These are phyloP conservation scores for Cordyceps fumosorosea DNA, from an alignment of 2,329 filamentous ascomycete species.

Conservation along the genomic window DNA sequence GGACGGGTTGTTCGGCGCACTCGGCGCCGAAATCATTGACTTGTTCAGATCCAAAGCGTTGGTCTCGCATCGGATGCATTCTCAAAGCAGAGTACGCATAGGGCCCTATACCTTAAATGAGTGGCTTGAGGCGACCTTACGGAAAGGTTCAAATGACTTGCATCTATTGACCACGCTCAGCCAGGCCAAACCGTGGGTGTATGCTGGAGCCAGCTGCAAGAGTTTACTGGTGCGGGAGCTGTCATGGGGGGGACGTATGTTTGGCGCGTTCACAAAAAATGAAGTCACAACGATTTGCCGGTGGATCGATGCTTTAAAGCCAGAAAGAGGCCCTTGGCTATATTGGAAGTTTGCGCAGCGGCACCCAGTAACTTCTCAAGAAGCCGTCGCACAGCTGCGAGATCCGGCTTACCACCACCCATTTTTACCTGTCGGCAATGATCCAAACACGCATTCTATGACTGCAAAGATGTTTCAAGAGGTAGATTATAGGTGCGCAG, in stretches of 20 bases:
- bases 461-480: too few species aligned
- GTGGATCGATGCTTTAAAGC: background rate
- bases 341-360: conserved; percentile 1
- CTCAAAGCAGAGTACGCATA: background rate
- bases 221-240: conserved; percentile 36
- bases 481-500: background rate
- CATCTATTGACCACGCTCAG: background rate
- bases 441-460: background rate
- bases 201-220: conserved; percentile 29
- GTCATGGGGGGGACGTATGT: conserved; percentile 40
- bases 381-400: background rate
- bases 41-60: background rate
- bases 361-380: background rate
- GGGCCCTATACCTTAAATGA: background rate
- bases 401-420: background rate
- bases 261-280: conserved; percentile 38
- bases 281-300: conserved; percentile 22
- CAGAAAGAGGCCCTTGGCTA: background rate
- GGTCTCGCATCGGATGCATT: background rate
- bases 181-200: conserved; percentile 28
- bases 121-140: background rate
- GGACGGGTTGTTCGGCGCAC: background rate
- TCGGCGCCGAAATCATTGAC: background rate
- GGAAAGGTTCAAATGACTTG: background rate
- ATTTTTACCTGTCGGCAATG: background rate